These are phyloP conservation scores for Cicer arietinum DNA, from an alignment of 306 rosid species.

Conservation along the genomic window DNA sequence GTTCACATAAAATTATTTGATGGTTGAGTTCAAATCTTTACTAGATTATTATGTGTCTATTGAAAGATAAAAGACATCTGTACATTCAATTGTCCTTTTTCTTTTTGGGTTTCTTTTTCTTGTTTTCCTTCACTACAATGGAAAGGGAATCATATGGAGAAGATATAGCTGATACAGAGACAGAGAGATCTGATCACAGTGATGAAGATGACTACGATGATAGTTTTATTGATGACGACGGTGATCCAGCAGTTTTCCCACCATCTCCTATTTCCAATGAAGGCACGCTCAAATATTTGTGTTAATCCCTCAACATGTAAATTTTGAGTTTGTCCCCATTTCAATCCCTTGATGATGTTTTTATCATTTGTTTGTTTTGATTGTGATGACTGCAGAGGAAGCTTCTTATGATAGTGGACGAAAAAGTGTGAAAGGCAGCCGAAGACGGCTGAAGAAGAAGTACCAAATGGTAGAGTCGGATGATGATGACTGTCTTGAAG, in stretches of 20 bases:
- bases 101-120: constrained; percentile 20
- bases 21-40: constrained; percentile 5
- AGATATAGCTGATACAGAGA: constrained; percentile 84
- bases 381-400: constrained; percentile 51
- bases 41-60: constrained; percentile 18
- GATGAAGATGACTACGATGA: constrained; percentile 75
- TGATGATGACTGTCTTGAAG: constrained; percentile 49
- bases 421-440: constrained; percentile 41
- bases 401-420: constrained; percentile 45
- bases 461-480: constrained; percentile 62
- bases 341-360: constrained; percentile 11
- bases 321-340: constrained; percentile 26
- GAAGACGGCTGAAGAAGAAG: constrained; percentile 62
- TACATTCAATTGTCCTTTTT: not conserved
- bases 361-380: constrained; percentile 34
- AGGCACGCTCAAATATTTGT: constrained; percentile 48
- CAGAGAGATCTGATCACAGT: constrained; percentile 60
- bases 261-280: constrained; percentile 55
- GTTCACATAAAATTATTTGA: not conserved
- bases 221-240: constrained; percentile 81
- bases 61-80: not conserved
- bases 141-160: constrained; percentile 84
- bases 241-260: constrained; percentile 52
- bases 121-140: constrained; percentile 52
- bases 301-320: not conserved